Percentiles rank a stretch among this genome's conserved stretches.
Evolutionary conservation across 225 moss, liverwort and hornwort species (phyloP).

Genomic region (Marchantia paleacea): DNA sequence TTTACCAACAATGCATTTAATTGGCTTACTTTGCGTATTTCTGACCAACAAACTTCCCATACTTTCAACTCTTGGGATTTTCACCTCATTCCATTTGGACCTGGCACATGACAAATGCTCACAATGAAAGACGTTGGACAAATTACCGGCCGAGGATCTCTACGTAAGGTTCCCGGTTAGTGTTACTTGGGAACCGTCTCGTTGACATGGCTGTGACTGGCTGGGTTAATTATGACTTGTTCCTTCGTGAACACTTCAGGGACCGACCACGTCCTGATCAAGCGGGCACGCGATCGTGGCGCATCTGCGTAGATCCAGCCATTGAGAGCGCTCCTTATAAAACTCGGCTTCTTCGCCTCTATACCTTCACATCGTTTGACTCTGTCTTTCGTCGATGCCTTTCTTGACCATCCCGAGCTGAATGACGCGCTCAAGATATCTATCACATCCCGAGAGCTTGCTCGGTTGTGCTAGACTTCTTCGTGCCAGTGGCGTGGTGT

Average conservation of each 20-base stretch:
- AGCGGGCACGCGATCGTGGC: not conserved
- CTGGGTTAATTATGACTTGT: not conserved
- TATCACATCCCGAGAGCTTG: not conserved
- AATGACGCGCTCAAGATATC: slow-evolving; percentile 6
- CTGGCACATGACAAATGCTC: no score
- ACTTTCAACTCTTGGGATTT: no score
- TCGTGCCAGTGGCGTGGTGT: not conserved
- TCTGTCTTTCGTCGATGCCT: not conserved
- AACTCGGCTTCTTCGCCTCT: not conserved
- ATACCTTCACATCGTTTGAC: not conserved
- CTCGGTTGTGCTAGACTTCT: not conserved
- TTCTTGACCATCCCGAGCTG: not conserved
- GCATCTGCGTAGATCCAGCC: not conserved
- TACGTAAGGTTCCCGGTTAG: not conserved
- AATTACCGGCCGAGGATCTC: not conserved
- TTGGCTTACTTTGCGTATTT: no score
- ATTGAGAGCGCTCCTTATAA: not conserved
- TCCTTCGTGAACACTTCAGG: not conserved
- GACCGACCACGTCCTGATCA: slow-evolving; percentile 3
- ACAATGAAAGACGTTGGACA: not conserved
- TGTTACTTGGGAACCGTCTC: not conserved
- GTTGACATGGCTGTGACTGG: not conserved
- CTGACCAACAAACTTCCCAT: no score
- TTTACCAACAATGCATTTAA: no score
- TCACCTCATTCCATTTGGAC: no score